Evolutionary conservation across 345 rosid genomes (phyloP), one percentile per base, ranked within the genome.

Genomic region (Sapria himalayana): DNA sequence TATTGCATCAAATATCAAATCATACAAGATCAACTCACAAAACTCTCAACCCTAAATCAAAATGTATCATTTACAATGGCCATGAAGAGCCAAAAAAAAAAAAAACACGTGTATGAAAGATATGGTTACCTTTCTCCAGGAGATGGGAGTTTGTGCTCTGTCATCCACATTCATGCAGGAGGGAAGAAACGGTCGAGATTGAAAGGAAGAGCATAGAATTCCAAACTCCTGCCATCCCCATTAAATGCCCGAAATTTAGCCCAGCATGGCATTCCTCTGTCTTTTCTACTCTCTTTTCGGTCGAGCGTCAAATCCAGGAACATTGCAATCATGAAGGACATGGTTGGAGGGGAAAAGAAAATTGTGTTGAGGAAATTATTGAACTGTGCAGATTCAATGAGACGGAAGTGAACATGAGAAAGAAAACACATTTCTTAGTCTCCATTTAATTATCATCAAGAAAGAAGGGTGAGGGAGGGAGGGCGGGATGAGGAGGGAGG

Each of bases 251-350:
- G 57, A 62, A 89, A 79, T 46, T 73, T 79, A 22, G 55, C 86
- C 95, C 99, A 91, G 95, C 99, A 91, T 17, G 81, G 84, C 85
- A 84, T 66, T 16, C 99, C 99, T 50, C 95, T 63, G 20, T 91
- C 99, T 55, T 55, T 69, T 5, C 81, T 92, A 15, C 78, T 73
- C 20, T 84, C 79, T 67, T 80, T 84, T 61, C 74, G 74, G 15
- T 89, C 98, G 2, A 89, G 70, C 4, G 95, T 89, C 43, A 82
- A 82, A 72, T 91, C 99, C 19, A 91, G 56, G 69, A 91, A 75
- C 29, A 89, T 81, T 11, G 76, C 67, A 1, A 84, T 61, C 4
- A 89, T 63, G 51, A 89, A 17, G 1, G 98, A 85, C 0, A 84
- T 95, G 17, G 92, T 79, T 3, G 95, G 86, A 9, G 95, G 64